phyloP scores from a whole-genome alignment of 345 rosid species.

The Noccaea bulbosa region DNA sequence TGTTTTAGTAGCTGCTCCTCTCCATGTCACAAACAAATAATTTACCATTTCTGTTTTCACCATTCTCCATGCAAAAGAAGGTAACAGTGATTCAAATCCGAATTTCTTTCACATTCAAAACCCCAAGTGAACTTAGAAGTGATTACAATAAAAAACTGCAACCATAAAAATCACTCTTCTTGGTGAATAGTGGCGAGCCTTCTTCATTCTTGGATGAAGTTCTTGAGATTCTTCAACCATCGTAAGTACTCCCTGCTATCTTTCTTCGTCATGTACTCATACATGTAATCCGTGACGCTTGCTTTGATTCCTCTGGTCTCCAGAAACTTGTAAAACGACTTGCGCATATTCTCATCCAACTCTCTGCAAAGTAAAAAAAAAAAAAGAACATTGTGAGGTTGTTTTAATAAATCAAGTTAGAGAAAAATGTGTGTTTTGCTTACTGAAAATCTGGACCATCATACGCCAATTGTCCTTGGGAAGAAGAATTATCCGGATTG shows the following conservation, averaged over 20 bases:
- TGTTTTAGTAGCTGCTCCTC: conserved; percentile 25
- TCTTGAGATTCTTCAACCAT: conserved; percentile 82
- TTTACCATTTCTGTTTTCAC: neutral
- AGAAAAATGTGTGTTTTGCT: conserved; percentile 33
- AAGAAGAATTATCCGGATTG: conserved; percentile 44
- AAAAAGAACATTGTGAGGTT: neutral
- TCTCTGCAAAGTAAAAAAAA: conserved; percentile 50
- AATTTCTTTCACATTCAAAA: conserved; percentile 6
- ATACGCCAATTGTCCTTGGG: conserved; percentile 58
- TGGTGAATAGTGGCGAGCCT: neutral
- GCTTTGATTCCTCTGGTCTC: conserved; percentile 83
- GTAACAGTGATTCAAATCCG: neutral
- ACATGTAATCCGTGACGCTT: conserved; percentile 69
- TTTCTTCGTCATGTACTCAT: conserved; percentile 89
- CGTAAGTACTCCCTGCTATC: conserved; percentile 64
- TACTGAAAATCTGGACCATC: conserved; percentile 91
- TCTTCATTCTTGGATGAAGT: conserved; percentile 60
- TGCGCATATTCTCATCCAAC: conserved; percentile 84
- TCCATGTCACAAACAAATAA: neutral
- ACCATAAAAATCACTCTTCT: neutral
- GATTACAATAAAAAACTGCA: conserved; percentile 22
- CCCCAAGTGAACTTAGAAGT: neutral
- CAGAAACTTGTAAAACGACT: conserved; percentile 75
- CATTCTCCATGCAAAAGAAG: neutral
- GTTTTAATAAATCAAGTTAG: neutral